Evolutionary conservation across 2,329 filamentous ascomycete species (phyloP).

Genomic region (Ilyonectria destructans): DNA sequence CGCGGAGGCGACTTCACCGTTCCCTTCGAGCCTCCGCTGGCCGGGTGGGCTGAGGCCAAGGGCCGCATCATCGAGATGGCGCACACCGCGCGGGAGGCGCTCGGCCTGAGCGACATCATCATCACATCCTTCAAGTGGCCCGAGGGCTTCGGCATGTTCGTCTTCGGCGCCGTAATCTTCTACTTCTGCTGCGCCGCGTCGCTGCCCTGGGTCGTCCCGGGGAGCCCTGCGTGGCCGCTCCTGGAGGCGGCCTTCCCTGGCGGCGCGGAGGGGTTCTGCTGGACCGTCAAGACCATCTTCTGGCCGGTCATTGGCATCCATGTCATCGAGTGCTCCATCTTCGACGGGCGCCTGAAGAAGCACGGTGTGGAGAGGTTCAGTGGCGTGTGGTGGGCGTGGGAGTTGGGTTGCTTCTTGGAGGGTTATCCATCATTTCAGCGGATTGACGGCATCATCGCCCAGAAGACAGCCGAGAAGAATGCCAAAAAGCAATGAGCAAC

Average conservation of each 20-base stretch:
- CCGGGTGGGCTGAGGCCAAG: constrained; percentile 78
- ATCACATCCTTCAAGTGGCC: constrained; percentile 62
- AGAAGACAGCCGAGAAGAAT: constrained; percentile 60
- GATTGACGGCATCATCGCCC: constrained; percentile 65
- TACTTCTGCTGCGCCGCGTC: constrained; percentile 69
- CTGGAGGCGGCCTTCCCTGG: constrained; percentile 69
- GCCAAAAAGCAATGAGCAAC: constrained; percentile 59
- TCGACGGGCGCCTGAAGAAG: constrained; percentile 65
- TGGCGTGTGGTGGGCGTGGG: constrained; percentile 71
- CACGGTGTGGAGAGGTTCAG: constrained; percentile 65
- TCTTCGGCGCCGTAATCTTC: constrained; percentile 70
- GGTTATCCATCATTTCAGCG: constrained; percentile 67
- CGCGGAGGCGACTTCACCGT: constrained; percentile 68
- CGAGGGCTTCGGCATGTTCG: constrained; percentile 62
- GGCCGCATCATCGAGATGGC: constrained; percentile 81
- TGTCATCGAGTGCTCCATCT: constrained; percentile 71
- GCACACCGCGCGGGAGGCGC: constrained; percentile 67
- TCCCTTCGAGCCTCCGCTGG: constrained; percentile 79
- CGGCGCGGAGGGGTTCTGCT: constrained; percentile 72
- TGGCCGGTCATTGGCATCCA: constrained; percentile 77
- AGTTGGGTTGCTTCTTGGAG: constrained; percentile 68
- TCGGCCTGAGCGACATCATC: constrained; percentile 70
- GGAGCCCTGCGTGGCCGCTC: constrained; percentile 64
- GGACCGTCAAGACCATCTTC: constrained; percentile 73
- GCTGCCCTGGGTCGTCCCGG: constrained; percentile 67